Conservation (phyloP, 23 red algal genomes). For the Gracilaria vermiculophylla region DNA sequence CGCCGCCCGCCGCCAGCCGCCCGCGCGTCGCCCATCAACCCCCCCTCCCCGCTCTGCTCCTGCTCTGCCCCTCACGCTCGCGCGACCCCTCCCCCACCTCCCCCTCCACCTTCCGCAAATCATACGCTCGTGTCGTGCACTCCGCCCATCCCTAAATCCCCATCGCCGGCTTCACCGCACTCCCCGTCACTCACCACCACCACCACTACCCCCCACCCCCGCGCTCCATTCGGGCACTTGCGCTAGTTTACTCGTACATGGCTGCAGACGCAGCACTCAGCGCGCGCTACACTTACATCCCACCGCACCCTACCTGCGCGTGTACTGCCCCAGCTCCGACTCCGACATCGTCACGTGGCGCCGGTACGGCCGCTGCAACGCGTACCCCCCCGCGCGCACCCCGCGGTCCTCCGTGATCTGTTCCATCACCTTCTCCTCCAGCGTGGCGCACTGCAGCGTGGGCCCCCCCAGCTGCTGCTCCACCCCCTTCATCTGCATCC, state of each 20-base stretch:
- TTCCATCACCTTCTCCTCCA: conserved; percentile 55
- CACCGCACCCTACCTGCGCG: conserved; percentile 9
- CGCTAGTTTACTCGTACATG: too few relatives aligned
- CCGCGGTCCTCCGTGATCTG: conserved; percentile 24
- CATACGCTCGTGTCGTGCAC: not conserved
- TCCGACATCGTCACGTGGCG: conserved; percentile 65
- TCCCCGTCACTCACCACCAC: not conserved
- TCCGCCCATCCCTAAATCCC: too few relatives aligned
- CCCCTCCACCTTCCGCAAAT: not conserved
- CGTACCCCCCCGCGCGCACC: not conserved
- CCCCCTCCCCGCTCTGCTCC: too few relatives aligned
- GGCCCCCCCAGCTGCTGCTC: not conserved
- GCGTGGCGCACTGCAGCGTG: not conserved
- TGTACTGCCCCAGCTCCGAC: conserved; percentile 62
- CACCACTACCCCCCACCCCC: too few relatives aligned
- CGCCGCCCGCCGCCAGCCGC: too few relatives aligned
- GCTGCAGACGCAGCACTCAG: too few relatives aligned
- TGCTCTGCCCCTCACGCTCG: too few relatives aligned
- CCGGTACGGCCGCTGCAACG: not conserved
- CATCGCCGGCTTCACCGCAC: not conserved
- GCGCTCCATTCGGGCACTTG: too few relatives aligned
- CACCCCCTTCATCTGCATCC: conserved; percentile 36
- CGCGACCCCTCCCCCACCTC: too few relatives aligned
- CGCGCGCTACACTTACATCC: too few relatives aligned
- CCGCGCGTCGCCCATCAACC: too few relatives aligned